phyloP scores from a whole-genome alignment of 805 yeast genomes.

The Ogataea parapolymorpha region DNA sequence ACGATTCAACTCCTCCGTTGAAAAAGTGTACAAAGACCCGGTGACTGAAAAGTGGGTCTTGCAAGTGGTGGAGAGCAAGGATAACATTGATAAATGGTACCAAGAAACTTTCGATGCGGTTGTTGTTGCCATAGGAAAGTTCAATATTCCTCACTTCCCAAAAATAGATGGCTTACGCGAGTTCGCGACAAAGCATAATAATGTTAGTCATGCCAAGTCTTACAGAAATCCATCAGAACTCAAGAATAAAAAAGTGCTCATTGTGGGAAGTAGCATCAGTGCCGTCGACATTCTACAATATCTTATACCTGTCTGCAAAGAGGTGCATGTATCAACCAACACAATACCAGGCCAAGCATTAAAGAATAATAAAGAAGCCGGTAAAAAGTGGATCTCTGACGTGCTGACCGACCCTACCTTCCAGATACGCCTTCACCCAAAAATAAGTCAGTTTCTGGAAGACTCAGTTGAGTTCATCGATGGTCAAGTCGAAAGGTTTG shows the following conservation, averaged over 20 bases:
- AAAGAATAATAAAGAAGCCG: constrained; percentile 22
- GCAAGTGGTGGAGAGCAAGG: constrained; percentile 1
- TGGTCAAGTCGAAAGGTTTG: constrained; percentile 34
- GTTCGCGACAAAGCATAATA: constrained; percentile 31
- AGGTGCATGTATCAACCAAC: constrained; percentile 18
- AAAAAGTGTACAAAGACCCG: constrained; percentile 26
- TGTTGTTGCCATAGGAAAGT: constrained; percentile 39
- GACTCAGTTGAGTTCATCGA: constrained; percentile 31
- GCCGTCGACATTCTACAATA: constrained; percentile 60
- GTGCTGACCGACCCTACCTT: constrained; percentile 33
- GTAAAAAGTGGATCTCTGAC: constrained; percentile 31
- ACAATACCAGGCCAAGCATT: neutral
- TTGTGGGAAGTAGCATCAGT: constrained; percentile 48
- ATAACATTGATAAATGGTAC: constrained; percentile 36
- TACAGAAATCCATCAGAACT: constrained; percentile 29
- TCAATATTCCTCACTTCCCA: constrained; percentile 40
- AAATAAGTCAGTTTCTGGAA: constrained; percentile 38
- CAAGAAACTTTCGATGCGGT: constrained; percentile 41
- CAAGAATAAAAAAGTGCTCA: constrained; percentile 29
- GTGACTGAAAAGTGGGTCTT: constrained; percentile 3
- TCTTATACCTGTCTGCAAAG: constrained; percentile 27
- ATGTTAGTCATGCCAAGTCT: constrained; percentile 27
- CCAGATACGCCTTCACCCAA: constrained; percentile 34
- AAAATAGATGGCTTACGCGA: constrained; percentile 33
- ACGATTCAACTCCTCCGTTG: constrained; percentile 36